phyloP scores from a whole-genome alignment of 2,329 filamentous ascomycete genomes.

The Claviceps citrina region DNA sequence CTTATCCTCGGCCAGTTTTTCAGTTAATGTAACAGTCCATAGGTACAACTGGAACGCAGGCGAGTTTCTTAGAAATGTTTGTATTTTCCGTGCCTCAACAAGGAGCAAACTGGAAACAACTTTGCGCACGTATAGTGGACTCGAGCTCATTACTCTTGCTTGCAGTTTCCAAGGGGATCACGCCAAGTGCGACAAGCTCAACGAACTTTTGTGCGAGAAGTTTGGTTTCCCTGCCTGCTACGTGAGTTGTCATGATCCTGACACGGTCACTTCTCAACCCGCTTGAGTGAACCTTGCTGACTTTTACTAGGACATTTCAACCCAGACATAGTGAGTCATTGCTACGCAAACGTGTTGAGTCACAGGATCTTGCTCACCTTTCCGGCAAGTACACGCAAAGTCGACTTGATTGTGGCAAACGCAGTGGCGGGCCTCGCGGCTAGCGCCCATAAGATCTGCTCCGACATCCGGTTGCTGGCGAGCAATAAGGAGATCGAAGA shows the following conservation, averaged over 20 bases:
- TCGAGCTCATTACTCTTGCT: neutral
- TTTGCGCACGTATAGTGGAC: neutral
- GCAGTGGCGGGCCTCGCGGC: constrained; percentile 65
- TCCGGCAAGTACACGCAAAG: constrained; percentile 45
- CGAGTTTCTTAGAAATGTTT: constrained; percentile 40
- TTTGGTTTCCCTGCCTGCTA: constrained; percentile 36
- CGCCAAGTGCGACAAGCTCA: constrained; percentile 37
- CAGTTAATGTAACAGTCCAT: constrained; percentile 38
- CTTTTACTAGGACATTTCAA: constrained; percentile 31
- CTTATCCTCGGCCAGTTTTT: neutral
- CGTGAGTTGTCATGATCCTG: constrained; percentile 30
- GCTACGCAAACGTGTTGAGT: constrained; percentile 1
- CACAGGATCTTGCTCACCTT: constrained; percentile 1
- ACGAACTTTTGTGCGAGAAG: constrained; percentile 40
- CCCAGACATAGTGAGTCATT: constrained; percentile 36
- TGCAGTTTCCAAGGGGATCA: constrained; percentile 29
- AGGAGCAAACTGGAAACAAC: neutral
- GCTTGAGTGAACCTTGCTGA: neutral
- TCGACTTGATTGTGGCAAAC: constrained; percentile 68
- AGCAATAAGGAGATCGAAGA: constrained; percentile 73
- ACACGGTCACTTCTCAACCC: constrained; percentile 36
- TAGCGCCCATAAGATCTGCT: constrained; percentile 55
- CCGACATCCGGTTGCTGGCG: constrained; percentile 60
- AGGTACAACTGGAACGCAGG: constrained; percentile 61
- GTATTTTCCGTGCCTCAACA: constrained; percentile 2